These are phyloP conservation scores for Emmonsiellopsis sp. DNA, from an alignment of 2,329 filamentous ascomycete genomes.

Conservation along the genomic window DNA sequence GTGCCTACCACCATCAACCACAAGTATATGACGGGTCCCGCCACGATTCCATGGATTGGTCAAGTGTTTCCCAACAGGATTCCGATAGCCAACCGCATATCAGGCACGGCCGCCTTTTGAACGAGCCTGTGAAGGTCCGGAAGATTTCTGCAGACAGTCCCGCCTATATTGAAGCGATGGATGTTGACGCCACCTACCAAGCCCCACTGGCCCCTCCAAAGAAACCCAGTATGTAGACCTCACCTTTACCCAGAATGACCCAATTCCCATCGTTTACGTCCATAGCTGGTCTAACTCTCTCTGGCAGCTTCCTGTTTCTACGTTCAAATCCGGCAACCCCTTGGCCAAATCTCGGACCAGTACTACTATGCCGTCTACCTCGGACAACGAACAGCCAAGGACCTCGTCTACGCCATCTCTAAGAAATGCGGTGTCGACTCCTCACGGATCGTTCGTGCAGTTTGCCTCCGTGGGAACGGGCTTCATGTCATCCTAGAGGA, in stretches of 20 bases:
- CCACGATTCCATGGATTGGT: conserved; percentile 18
- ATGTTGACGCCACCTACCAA: conserved; percentile 77
- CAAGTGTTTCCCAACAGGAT: conserved; percentile 15
- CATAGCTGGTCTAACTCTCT: background rate
- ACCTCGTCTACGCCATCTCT: conserved; percentile 64
- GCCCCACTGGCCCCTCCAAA: conserved; percentile 62
- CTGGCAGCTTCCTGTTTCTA: conserved; percentile 76
- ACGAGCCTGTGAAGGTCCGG: conserved; percentile 23
- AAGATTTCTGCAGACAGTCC: conserved; percentile 15
- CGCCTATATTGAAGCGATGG: conserved; percentile 76
- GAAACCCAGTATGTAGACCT: conserved; percentile 49
- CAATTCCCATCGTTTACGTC: background rate
- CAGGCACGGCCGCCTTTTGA: conserved; percentile 14
- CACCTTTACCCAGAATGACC: background rate
- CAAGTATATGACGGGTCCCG: conserved; percentile 15
- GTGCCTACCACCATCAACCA: conserved; percentile 11
- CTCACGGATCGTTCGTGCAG: conserved; percentile 57
- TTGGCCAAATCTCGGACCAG: conserved; percentile 42
- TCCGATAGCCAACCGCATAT: conserved; percentile 6
- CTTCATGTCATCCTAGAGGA: conserved; percentile 83
- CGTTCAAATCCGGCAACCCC: conserved; percentile 49
- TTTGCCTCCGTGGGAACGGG: conserved; percentile 64
- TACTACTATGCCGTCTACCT: conserved; percentile 83
- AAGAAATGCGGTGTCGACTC: conserved; percentile 74
- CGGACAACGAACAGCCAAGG: conserved; percentile 61